These are phyloP conservation scores for Eruca vesicaria DNA, from an alignment of 441 rosid species.

Conservation along the genomic window DNA sequence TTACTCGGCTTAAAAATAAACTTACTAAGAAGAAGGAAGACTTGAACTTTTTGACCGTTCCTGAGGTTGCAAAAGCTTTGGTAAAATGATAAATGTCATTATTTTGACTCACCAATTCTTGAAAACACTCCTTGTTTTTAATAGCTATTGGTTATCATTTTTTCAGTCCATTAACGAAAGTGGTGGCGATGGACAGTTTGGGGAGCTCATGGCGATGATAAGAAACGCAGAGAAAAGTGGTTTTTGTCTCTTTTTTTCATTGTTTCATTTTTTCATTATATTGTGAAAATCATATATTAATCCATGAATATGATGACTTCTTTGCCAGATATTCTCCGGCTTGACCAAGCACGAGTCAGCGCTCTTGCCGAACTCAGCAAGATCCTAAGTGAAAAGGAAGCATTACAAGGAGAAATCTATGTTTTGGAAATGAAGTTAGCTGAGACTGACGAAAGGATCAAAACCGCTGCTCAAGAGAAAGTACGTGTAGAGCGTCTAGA, in stretches of 20 bases:
- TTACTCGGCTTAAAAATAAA: conserved; percentile 4
- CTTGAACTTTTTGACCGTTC: conserved; percentile 30
- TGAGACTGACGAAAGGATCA: conserved; percentile 82
- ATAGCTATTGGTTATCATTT: conserved; percentile 9
- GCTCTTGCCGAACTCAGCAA: conserved; percentile 72
- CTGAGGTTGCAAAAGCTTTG: conserved; percentile 54
- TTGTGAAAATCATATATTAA: neutral
- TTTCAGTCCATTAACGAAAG: conserved; percentile 51
- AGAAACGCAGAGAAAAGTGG: conserved; percentile 86
- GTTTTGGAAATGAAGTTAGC: conserved; percentile 68
- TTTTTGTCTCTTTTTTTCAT: neutral
- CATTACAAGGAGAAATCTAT: conserved; percentile 72
- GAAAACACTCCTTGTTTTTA: neutral
- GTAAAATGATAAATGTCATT: conserved; percentile 32
- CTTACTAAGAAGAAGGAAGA: conserved; percentile 25
- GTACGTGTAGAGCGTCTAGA: conserved; percentile 64
- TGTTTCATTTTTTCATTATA: conserved; percentile 1
- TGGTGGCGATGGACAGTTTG: conserved; percentile 53
- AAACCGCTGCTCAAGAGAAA: conserved; percentile 77
- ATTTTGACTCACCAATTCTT: neutral
- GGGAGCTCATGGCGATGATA: conserved; percentile 73
- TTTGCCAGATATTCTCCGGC: conserved; percentile 72
- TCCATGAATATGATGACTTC: neutral
- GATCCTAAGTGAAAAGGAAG: conserved; percentile 73
- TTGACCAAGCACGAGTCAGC: conserved; percentile 77